phyloP scores from a whole-genome alignment of 352 stramenopile species.

The Pythium oligandrum region DNA sequence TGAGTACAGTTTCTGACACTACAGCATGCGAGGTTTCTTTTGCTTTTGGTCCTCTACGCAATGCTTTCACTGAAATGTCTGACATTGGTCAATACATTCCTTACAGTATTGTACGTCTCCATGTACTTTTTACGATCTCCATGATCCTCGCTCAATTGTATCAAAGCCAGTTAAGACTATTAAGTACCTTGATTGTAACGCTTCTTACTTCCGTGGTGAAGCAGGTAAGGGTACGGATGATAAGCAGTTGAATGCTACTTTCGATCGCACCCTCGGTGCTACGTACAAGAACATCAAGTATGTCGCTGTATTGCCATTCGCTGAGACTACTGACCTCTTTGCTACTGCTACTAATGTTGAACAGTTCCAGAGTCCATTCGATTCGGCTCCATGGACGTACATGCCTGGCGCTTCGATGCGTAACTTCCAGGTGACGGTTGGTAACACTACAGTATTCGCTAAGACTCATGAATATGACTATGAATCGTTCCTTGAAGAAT shows the following conservation, averaged over 20 bases:
- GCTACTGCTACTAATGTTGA: slow-evolving; percentile 2
- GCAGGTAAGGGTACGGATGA: too few relatives aligned
- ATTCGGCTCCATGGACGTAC: slow-evolving; percentile 18
- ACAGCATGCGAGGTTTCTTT: slow-evolving; percentile 2
- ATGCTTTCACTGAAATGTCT: slow-evolving; percentile 7
- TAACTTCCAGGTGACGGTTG: slow-evolving; percentile 18
- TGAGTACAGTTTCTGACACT: slow-evolving; percentile 9
- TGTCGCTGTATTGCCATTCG: slow-evolving; percentile 14
- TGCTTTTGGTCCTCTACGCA: slow-evolving; percentile 15
- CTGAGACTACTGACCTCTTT: slow-evolving; percentile 8
- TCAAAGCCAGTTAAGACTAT: slow-evolving; percentile 22
- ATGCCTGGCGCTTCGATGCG: slow-evolving; percentile 13
- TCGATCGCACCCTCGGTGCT: too few relatives aligned
- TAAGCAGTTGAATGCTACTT: too few relatives aligned
- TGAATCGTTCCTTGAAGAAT: slow-evolving; percentile 15
- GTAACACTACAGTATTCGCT: slow-evolving; percentile 24
- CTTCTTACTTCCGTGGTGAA: slow-evolving; percentile 21
- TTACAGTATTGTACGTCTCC: slow-evolving; percentile 11
- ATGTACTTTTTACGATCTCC: slow-evolving; percentile 27
- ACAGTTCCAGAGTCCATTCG: slow-evolving; percentile 19
- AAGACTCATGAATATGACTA: slow-evolving; percentile 21
- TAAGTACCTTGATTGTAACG: slow-evolving; percentile 18
- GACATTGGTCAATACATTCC: slow-evolving; percentile 8
- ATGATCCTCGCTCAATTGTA: slow-evolving; percentile 17
- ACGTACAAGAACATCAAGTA: slow-evolving; percentile 18